phyloP scores from a whole-genome alignment of 139 green algal species.

The Volvox reticuliferus region DNA sequence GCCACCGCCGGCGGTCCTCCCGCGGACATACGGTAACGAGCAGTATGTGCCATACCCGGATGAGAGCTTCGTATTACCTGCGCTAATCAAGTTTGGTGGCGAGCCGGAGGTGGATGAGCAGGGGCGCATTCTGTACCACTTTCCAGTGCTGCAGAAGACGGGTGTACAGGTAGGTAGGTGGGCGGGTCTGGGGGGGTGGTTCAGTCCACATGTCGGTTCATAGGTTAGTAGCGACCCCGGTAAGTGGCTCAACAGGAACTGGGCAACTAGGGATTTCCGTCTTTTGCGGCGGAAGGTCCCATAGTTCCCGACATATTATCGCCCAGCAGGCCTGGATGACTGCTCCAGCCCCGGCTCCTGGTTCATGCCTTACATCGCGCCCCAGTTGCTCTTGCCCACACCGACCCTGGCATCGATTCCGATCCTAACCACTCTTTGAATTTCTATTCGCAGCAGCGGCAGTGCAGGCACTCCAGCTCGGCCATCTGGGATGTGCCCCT shows the following conservation, averaged over 20 bases:
- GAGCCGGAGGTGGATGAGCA: conserved; percentile 84
- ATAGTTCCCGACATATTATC: no score
- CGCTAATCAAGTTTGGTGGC: conserved; percentile 88
- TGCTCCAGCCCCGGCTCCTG: no score
- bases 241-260: no score
- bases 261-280: no score
- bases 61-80: conserved; percentile 90
- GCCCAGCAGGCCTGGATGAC: no score
- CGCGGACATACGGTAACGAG: neutral
- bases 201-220: no score
- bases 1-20: conserved; percentile 20
- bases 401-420: neutral
- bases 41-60: conserved; percentile 50
- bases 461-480: neutral
- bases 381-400: neutral
- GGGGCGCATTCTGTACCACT: conserved; percentile 93
- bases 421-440: neutral
- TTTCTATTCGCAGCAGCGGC: neutral
- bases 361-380: no score
- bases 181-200: no score
- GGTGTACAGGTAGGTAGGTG: neutral
- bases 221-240: no score
- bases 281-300: no score
- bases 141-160: conserved; percentile 82
- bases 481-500: neutral